Evolutionary conservation across 495 filamentous ascomycete genomes (phyloP).

Genomic region (Aspergillus funiculosus): DNA sequence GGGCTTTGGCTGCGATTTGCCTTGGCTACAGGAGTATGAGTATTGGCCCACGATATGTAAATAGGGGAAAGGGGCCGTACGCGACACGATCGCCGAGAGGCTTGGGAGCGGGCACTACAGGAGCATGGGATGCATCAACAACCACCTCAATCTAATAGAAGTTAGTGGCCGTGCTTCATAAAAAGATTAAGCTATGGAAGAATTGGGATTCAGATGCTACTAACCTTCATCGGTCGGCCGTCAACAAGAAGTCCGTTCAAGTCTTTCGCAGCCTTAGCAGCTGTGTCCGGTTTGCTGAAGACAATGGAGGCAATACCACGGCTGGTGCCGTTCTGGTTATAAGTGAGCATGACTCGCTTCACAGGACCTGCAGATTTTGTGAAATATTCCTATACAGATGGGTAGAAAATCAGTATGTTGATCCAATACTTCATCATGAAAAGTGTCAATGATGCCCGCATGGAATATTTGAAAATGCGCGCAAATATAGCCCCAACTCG

Average conservation of each 20-base stretch:
- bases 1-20: constrained; percentile 79
- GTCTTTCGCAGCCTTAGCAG: constrained; percentile 71
- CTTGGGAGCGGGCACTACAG: constrained; percentile 60
- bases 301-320: constrained; percentile 79
- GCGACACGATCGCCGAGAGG: constrained; percentile 79
- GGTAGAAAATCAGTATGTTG: constrained; percentile 39
- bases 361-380: constrained; percentile 78
- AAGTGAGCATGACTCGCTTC: constrained; percentile 81
- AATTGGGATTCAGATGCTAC: constrained; percentile 1
- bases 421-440: constrained; percentile 21
- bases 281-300: constrained; percentile 71
- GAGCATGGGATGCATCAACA: constrained; percentile 66
- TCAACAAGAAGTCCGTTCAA: constrained; percentile 87
- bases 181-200: not conserved
- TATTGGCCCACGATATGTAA: not conserved
- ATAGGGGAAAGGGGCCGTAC: constrained; percentile 39
- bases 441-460: constrained; percentile 19
- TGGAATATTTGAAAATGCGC: constrained; percentile 26
- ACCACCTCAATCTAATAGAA: constrained; percentile 72
- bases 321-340: constrained; percentile 86
- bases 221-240: constrained; percentile 82
- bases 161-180: not conserved
- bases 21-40: constrained; percentile 39
- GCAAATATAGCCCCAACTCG: constrained; percentile 24
- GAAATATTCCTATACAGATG: constrained; percentile 85